Base-by-base conservation (phyloP, 2,329 filamentous ascomycete species). In the Shiraia sp. region DNA sequence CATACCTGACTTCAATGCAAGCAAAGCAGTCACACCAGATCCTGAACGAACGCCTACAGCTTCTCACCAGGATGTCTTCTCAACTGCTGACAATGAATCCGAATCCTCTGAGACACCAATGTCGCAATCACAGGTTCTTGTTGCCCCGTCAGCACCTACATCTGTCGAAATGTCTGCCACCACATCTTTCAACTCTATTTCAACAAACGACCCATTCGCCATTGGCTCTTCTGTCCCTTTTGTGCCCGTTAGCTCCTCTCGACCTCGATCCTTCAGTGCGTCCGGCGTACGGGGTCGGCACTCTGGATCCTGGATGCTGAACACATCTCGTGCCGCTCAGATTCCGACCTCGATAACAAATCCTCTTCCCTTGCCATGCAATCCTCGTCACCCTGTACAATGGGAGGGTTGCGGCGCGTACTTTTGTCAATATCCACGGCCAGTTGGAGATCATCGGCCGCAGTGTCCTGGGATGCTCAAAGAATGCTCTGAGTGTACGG, bases 321-420 rank as follows among this genome's bases (percentile, higher is more conserved):
- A 34, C 10, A 61, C 52, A 34, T 53, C 58, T 10, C 53, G 57
- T 19, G 61, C 61, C 10, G 42, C 46, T 9, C 53, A 34, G 22
- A 41, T 55, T 8, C 42, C 48, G 2, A 67, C 51, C 22, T 55
- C 65, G 0, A 63, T 68, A 29, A 51, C 58, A 2, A 66, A 63
- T 15, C 62, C 63, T 10, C 56, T 66, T 14, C 67, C 70, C 14
- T 51, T 72, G 6, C 70, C 70, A 6, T 69, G 69, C 37, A 61
- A 68, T 36, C 65, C 67, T 22, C 56, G 65, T 3, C 70, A 73
- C 51, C 70, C 70, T 9, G 70, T 73, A 3, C 70, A 72, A 36
- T 73, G 70, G 70, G 60, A 71, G 51, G 70, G 70, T 12, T 73
- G 70, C 39, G 70, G 70, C 2, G 62, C 67, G 2, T 72, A 71